Conservation (phyloP, 2,329 filamentous ascomycete genomes). For the Fusarium denticulatum region DNA sequence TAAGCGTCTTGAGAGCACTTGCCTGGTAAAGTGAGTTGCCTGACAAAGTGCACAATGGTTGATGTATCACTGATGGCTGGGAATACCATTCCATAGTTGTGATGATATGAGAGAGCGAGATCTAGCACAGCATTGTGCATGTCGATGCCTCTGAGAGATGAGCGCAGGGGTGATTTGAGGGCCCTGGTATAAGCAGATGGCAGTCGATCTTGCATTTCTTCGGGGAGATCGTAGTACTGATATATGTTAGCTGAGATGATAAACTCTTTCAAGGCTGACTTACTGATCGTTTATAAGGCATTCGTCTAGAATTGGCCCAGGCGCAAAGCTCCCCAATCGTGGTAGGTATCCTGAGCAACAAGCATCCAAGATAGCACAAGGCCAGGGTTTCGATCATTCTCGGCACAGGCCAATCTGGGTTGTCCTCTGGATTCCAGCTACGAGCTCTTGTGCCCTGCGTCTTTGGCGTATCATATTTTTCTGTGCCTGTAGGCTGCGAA, state of each 20-base stretch:
- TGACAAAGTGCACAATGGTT: conserved; percentile 75
- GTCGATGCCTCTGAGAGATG: conserved; percentile 59
- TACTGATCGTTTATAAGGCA: conserved; percentile 78
- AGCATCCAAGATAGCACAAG: conserved; percentile 80
- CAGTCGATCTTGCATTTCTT: conserved; percentile 72
- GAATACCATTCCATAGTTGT: conserved; percentile 75
- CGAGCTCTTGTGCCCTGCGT: conserved; percentile 47
- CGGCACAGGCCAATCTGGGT: conserved; percentile 66
- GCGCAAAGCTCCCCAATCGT: conserved; percentile 75
- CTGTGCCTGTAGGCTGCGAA: conserved; percentile 47
- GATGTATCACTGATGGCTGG: conserved; percentile 77
- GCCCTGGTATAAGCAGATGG: conserved; percentile 68
- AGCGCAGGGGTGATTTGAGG: conserved; percentile 61
- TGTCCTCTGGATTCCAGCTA: conserved; percentile 58
- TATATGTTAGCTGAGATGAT: not conserved
- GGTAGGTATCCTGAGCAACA: conserved; percentile 81
- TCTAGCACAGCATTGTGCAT: conserved; percentile 73
- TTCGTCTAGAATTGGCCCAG: conserved; percentile 73
- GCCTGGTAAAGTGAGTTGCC: conserved; percentile 79
- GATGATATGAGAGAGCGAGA: conserved; percentile 70
- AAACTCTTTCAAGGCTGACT: conserved; percentile 39
- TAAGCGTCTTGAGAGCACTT: conserved; percentile 41
- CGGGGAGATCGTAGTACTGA: conserved; percentile 67
- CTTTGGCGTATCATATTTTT: conserved; percentile 15
- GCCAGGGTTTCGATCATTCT: conserved; percentile 78